Evolutionary conservation across 2,329 filamentous ascomycete genomes (phyloP).

Genomic region (Trichoderma asperellum): DNA sequence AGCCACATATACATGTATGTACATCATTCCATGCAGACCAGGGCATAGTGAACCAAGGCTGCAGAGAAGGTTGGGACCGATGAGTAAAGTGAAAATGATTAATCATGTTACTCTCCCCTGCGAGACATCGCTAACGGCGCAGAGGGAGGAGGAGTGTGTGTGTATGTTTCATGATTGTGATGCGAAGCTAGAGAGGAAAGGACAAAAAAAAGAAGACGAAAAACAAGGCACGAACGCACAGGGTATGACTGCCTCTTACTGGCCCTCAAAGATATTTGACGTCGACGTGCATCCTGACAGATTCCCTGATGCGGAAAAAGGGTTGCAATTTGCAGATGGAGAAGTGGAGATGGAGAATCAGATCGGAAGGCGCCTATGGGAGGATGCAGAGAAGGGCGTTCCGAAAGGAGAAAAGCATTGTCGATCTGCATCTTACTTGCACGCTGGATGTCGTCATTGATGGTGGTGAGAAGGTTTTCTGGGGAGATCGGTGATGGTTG

Average conservation of each 20-base stretch:
- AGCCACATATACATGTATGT: neutral
- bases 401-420: neutral
- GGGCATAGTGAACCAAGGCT: conserved; percentile 2
- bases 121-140: neutral
- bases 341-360: conserved; percentile 1
- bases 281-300: conserved; percentile 5
- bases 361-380: neutral
- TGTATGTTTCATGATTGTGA: neutral
- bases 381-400: neutral
- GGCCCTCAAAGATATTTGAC: neutral
- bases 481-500: neutral
- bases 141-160: neutral
- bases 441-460: conserved; percentile 8
- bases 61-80: neutral
- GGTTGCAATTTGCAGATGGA: conserved; percentile 6
- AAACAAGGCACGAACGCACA: neutral
- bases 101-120: neutral
- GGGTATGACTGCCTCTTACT: neutral
- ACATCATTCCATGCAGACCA: conserved; percentile 12
- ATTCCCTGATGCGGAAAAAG: conserved; percentile 12
- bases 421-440: conserved; percentile 3
- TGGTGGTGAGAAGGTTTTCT: neutral
- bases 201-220: neutral
- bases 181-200: neutral
- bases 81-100: neutral